Percentiles rank a stretch among this genome's conserved stretches.
phyloP scores from a whole-genome alignment of 305 asterid species.

The Andrographis paniculata region DNA sequence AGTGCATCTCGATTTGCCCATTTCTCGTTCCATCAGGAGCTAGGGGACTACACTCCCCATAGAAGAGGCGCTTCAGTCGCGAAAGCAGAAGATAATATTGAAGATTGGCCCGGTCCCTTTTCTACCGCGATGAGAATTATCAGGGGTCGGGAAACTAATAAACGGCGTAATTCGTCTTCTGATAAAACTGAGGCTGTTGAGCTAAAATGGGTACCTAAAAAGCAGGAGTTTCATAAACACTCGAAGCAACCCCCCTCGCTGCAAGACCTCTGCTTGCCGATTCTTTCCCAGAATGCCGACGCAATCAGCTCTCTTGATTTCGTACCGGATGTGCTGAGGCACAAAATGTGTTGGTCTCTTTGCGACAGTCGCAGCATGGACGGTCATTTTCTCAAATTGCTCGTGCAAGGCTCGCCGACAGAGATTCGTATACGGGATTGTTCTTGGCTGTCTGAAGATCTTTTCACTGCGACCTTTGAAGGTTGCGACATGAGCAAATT shows the following conservation, averaged over 20 bases:
- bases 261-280: constrained; percentile 58
- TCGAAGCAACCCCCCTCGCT: constrained; percentile 50
- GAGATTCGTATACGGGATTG: constrained; percentile 78
- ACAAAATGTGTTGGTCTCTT: constrained; percentile 62
- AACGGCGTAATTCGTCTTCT: constrained; percentile 21
- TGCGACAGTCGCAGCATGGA: constrained; percentile 65
- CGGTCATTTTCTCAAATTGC: constrained; percentile 53
- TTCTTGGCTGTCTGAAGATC: constrained; percentile 83
- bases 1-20: constrained; percentile 79
- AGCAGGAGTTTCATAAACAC: constrained; percentile 22
- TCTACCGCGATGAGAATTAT: constrained; percentile 84
- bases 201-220: constrained; percentile 57
- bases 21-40: constrained; percentile 50
- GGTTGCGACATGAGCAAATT: constrained; percentile 47
- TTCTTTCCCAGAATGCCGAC: constrained; percentile 66
- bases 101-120: constrained; percentile 97
- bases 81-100: constrained; percentile 23
- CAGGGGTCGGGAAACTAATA: constrained; percentile 44
- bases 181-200: constrained; percentile 28
- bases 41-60: constrained; percentile 23
- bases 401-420: constrained; percentile 58
- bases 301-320: constrained; percentile 69
- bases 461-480: constrained; percentile 44
- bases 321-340: constrained; percentile 71
- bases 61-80: constrained; percentile 27